These are phyloP conservation scores for Eucalyptus caleyi DNA, from an alignment of 345 rosid genomes.

Conservation along the genomic window DNA sequence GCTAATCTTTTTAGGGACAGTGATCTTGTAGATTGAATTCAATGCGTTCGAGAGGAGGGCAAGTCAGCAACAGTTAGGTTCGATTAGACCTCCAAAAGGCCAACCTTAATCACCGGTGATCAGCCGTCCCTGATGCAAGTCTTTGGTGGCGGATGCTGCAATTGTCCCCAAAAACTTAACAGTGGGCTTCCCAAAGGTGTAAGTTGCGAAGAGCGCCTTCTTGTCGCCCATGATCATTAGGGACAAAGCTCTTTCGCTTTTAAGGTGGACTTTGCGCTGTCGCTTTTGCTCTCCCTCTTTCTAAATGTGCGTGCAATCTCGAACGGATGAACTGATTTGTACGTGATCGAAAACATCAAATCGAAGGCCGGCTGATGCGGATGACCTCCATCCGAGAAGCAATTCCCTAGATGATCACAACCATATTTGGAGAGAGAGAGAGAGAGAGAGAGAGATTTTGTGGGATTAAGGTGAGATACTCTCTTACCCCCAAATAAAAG, in stretches of 20 bases:
- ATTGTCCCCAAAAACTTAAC: background rate
- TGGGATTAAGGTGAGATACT: background rate
- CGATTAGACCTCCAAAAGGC: background rate
- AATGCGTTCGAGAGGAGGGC: background rate
- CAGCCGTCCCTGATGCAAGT: background rate
- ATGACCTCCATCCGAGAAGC: background rate
- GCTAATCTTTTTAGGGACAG: background rate
- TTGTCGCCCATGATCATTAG: background rate
- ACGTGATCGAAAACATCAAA: background rate
- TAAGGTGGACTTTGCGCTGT: background rate
- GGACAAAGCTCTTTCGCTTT: background rate
- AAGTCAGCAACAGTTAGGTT: background rate
- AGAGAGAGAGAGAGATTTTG: background rate
- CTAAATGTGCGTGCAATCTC: background rate
- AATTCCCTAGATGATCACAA: background rate
- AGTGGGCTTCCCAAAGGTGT: background rate
- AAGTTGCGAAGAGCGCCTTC: background rate
- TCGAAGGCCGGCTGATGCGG: background rate
- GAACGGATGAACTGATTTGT: background rate
- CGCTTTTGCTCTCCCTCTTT: background rate
- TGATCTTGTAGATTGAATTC: background rate
- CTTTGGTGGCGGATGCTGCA: background rate
- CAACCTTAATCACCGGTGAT: background rate
- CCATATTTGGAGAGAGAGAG: background rate
- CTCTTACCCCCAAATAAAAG: background rate